Conservation (phyloP, 495 filamentous ascomycete species). For the Wilcoxina mikolae region DNA sequence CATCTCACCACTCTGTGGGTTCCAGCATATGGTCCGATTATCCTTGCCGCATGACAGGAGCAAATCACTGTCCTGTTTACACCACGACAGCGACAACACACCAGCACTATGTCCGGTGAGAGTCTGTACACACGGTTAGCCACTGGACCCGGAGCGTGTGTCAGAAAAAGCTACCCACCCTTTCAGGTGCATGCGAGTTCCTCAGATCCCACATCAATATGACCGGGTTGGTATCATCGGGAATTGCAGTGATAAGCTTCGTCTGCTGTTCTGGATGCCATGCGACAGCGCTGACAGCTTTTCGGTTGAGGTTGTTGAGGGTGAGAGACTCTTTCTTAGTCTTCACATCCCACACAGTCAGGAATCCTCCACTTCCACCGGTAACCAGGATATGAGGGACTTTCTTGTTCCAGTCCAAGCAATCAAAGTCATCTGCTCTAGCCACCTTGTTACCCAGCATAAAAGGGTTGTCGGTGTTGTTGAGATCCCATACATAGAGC, state of each 20-base stretch:
- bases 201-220: slow-evolving; percentile 89
- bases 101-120: slow-evolving; percentile 82
- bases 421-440: slow-evolving; percentile 83
- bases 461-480: slow-evolving; percentile 74
- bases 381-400: slow-evolving; percentile 92
- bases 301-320: slow-evolving; percentile 79
- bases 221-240: slow-evolving; percentile 73
- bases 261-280: slow-evolving; percentile 88
- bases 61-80: slow-evolving; percentile 75
- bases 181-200: slow-evolving; percentile 90
- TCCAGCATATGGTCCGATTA: slow-evolving; percentile 91
- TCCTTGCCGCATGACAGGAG: slow-evolving; percentile 93
- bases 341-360: slow-evolving; percentile 97
- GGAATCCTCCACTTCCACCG: slow-evolving; percentile 84
- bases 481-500: slow-evolving; percentile 87
- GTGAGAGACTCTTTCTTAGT: slow-evolving; percentile 91
- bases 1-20: slow-evolving; percentile 70
- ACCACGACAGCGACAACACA: slow-evolving; percentile 92
- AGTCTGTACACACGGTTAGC: slow-evolving; percentile 34
- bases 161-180: slow-evolving; percentile 32
- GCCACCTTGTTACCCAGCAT: slow-evolving; percentile 75
- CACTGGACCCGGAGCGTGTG: slow-evolving; percentile 6
- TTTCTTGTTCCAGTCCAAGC: slow-evolving; percentile 96
- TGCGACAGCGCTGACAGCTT: slow-evolving; percentile 84
- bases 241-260: slow-evolving; percentile 82